Percentiles rank a stretch among this genome's conserved stretches.
These are phyloP conservation scores for Pelargonium cotyledonis DNA, from an alignment of 441 rosid genomes.

Conservation along the genomic window DNA sequence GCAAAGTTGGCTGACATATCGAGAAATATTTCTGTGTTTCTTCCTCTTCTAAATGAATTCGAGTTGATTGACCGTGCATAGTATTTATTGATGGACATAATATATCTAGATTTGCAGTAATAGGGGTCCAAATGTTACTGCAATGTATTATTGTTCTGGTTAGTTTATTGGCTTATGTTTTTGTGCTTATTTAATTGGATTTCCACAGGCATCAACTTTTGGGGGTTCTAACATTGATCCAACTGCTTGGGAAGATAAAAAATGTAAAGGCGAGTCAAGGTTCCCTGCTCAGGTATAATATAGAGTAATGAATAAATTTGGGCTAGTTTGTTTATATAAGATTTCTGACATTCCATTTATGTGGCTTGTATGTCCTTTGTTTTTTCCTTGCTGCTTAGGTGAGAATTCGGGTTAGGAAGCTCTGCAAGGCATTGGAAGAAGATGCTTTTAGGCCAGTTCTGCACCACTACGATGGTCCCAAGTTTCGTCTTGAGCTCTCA, in stretches of 20 bases:
- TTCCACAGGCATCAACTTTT: slow-evolving; percentile 74
- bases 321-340: too few species aligned
- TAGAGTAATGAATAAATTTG: neutral
- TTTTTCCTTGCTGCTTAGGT: slow-evolving; percentile 39
- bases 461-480: slow-evolving; percentile 97
- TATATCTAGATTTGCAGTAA: neutral
- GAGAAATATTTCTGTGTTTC: too few species aligned
- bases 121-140: too few species aligned
- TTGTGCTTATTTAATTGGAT: slow-evolving; percentile 7
- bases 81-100: neutral
- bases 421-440: slow-evolving; percentile 95
- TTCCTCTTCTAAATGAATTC: too few species aligned
- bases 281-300: slow-evolving; percentile 89
- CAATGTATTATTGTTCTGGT: neutral
- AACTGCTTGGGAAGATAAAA: slow-evolving; percentile 99
- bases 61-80: too few species aligned
- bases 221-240: slow-evolving; percentile 97
- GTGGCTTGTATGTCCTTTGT: too few species aligned
- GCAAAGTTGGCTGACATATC: too few species aligned
- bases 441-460: slow-evolving; percentile 93
- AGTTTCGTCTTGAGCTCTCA: slow-evolving; percentile 91
- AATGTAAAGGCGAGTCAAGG: slow-evolving; percentile 97
- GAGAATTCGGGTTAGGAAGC: slow-evolving; percentile 65
- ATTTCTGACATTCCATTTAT: too few species aligned
- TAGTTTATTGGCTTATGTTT: slow-evolving; percentile 4